Evolutionary conservation across 306 rosid species (phyloP).

Genomic region (Pueraria montana): DNA sequence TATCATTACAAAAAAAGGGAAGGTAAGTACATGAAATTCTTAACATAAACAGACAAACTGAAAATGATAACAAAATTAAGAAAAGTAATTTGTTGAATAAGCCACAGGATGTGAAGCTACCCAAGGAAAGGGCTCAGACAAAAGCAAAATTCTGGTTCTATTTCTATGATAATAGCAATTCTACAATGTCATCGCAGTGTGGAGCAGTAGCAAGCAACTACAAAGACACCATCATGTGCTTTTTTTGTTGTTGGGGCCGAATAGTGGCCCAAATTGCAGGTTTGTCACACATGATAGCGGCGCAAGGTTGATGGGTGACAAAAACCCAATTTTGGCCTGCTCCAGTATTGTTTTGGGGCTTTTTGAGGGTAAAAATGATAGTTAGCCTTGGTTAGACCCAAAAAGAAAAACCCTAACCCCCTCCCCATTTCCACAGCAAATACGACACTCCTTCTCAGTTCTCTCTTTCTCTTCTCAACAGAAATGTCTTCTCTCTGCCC

Average conservation of each 20-base stretch:
- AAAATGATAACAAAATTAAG: constrained; percentile 5
- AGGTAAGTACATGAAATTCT: constrained; percentile 34
- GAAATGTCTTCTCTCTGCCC: not conserved
- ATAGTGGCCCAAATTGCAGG: not conserved
- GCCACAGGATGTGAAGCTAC: constrained; percentile 35
- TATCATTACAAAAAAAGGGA: constrained; percentile 38
- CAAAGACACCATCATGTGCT: not conserved
- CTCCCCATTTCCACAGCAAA: not conserved
- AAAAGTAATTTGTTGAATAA: constrained; percentile 28
- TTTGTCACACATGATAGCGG: not conserved
- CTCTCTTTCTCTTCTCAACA: not conserved
- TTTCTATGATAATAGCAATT: not conserved
- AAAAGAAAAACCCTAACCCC: not conserved
- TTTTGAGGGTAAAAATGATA: not conserved
- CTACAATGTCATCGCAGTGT: not conserved
- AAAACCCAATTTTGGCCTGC: not conserved
- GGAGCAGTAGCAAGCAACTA: not conserved
- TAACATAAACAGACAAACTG: constrained; percentile 22
- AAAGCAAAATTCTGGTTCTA: constrained; percentile 27
- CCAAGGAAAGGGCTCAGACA: constrained; percentile 38
- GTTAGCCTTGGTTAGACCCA: not conserved
- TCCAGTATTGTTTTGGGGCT: not conserved
- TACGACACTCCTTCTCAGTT: not conserved
- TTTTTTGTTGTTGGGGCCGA: not conserved
- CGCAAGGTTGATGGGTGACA: not conserved